phyloP scores from a whole-genome alignment of 2,329 filamentous ascomycete genomes.

The Tolypocladium tropicale region DNA sequence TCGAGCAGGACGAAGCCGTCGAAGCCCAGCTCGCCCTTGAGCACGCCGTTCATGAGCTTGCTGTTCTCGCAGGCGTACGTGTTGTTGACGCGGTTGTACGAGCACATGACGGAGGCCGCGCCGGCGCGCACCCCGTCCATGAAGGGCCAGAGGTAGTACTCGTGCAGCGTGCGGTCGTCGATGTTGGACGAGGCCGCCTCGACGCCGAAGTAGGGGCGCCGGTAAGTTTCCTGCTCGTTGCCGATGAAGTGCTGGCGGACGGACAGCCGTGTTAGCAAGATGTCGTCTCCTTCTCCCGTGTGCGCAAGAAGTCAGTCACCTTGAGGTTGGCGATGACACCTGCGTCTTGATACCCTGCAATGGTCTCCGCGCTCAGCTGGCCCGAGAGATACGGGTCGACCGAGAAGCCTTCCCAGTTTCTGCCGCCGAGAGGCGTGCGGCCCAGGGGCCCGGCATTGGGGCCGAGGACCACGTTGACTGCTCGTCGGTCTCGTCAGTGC shows the following conservation, averaged over 20 bases:
- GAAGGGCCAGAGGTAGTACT: conserved; percentile 58
- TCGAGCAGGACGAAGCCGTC: conserved; percentile 60
- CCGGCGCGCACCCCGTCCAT: conserved; percentile 49
- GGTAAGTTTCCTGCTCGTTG: conserved; percentile 50
- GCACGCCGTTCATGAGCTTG: conserved; percentile 55
- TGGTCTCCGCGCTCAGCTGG: conserved; percentile 58
- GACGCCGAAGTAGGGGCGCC: conserved; percentile 27
- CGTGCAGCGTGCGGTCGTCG: conserved; percentile 55
- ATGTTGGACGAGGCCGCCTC: conserved; percentile 51
- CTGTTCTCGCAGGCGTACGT: conserved; percentile 67
- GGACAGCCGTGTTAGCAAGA: background rate
- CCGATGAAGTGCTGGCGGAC: conserved; percentile 41
- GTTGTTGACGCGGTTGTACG: conserved; percentile 62
- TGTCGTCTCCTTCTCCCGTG: background rate
- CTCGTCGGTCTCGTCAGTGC: background rate
- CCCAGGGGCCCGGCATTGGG: conserved; percentile 63
- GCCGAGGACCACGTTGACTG: conserved; percentile 57
- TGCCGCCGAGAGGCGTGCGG: conserved; percentile 57
- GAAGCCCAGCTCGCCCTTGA: conserved; percentile 55
- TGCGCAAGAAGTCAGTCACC: conserved; percentile 12
- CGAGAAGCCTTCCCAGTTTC: conserved; percentile 69
- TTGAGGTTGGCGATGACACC: conserved; percentile 72
- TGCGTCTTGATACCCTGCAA: conserved; percentile 65
- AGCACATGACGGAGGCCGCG: conserved; percentile 52
- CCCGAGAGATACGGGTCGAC: conserved; percentile 63